These are phyloP conservation scores for Apiospora marii DNA, from an alignment of 2,329 filamentous ascomycete species.

Conservation along the genomic window DNA sequence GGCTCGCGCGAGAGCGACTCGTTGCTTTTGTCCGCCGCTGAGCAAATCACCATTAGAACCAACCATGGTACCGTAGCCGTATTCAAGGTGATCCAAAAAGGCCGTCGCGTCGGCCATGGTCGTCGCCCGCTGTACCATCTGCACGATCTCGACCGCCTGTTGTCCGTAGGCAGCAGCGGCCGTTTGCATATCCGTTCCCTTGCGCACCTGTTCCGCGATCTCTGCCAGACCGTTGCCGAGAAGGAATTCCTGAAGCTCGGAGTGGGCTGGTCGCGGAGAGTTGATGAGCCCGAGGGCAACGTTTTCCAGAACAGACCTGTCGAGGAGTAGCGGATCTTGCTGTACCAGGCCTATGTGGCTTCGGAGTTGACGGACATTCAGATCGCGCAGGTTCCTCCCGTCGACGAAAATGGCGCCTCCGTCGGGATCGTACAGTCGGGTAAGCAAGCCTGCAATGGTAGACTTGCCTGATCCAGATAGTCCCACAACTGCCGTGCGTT, in stretches of 20 bases:
- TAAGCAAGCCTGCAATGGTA: conserved; percentile 60
- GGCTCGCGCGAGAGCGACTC: conserved; percentile 56
- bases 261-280: conserved; percentile 41
- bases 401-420: conserved; percentile 56
- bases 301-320: conserved; percentile 47
- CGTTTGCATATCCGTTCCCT: conserved; percentile 55
- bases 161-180: conserved; percentile 53
- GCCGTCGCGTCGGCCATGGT: conserved; percentile 63
- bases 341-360: conserved; percentile 43
- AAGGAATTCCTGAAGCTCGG: conserved; percentile 52
- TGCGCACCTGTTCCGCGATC: conserved; percentile 59
- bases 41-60: conserved; percentile 53
- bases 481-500: conserved; percentile 58
- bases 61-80: conserved; percentile 53
- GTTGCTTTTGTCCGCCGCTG: conserved; percentile 57
- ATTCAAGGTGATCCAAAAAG: conserved; percentile 57
- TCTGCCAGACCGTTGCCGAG: conserved; percentile 57
- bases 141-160: conserved; percentile 58
- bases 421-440: conserved; percentile 65
- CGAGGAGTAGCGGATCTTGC: conserved; percentile 44
- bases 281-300: conserved; percentile 48
- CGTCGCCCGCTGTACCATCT: conserved; percentile 57
- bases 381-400: conserved; percentile 53
- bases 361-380: conserved; percentile 53
- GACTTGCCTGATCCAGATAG: conserved; percentile 58